These are phyloP conservation scores for Hyaloscypha hepaticicola DNA, from an alignment of 495 filamentous ascomycete genomes.

Conservation along the genomic window DNA sequence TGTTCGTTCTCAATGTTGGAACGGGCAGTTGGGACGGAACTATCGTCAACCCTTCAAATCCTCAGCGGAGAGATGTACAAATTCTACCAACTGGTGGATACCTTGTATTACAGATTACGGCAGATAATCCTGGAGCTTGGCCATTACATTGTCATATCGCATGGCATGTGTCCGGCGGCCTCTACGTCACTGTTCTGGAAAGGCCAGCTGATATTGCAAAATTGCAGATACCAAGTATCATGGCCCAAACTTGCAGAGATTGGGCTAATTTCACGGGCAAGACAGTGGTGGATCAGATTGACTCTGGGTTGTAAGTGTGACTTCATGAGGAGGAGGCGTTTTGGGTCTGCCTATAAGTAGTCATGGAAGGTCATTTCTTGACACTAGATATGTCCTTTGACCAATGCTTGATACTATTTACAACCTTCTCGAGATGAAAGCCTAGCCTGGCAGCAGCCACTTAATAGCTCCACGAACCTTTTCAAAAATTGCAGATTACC, in stretches of 20 bases:
- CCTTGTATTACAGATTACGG: conserved; percentile 53
- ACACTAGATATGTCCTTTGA: too few relatives aligned
- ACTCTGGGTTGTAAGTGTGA: conserved; percentile 44
- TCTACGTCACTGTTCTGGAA: conserved; percentile 51
- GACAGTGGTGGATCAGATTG: conserved; percentile 53
- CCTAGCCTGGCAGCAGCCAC: too few relatives aligned
- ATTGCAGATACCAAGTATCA: conserved; percentile 39
- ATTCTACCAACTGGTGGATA: conserved; percentile 43
- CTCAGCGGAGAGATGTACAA: conserved; percentile 59
- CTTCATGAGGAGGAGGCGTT: neutral
- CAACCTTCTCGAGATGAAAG: too few relatives aligned
- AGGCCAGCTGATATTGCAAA: conserved; percentile 40
- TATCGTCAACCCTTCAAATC: conserved; percentile 43
- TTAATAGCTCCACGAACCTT: too few relatives aligned
- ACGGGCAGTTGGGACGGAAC: conserved; percentile 34
- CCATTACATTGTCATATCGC: conserved; percentile 50
- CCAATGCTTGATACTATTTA: too few relatives aligned
- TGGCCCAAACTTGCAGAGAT: conserved; percentile 45
- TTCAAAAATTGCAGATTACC: too few relatives aligned
- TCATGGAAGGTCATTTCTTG: too few relatives aligned
- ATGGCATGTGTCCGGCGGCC: conserved; percentile 55
- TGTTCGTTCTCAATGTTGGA: conserved; percentile 50
- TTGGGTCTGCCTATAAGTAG: too few relatives aligned
- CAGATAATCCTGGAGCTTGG: conserved; percentile 59
- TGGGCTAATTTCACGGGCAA: conserved; percentile 49